phyloP scores from a whole-genome alignment of 2,329 filamentous ascomycete species.

The Fusarium subtropicale region DNA sequence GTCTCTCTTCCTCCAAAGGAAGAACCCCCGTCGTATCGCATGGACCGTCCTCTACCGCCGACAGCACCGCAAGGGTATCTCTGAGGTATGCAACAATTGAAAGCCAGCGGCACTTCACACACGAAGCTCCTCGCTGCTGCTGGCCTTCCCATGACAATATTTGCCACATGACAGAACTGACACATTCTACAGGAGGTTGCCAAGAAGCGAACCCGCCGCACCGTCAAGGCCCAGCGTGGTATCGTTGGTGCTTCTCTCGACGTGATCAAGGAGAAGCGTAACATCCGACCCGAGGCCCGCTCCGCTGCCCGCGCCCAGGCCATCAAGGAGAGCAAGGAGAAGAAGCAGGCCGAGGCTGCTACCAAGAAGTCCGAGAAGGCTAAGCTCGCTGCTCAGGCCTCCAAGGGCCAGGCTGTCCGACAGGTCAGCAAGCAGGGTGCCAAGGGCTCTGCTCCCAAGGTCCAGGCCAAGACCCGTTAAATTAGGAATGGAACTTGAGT shows the following conservation, averaged over 20 bases:
- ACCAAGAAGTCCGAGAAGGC: conserved; percentile 99
- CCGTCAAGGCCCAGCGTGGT: conserved; percentile 98
- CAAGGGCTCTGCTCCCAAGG: conserved; percentile 90
- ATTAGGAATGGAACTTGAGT: conserved; percentile 34
- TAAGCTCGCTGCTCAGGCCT: conserved; percentile 80
- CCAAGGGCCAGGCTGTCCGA: conserved; percentile 81
- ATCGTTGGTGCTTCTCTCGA: conserved; percentile 99
- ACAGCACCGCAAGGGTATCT: conserved; percentile 99
- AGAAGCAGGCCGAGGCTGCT: conserved; percentile 88
- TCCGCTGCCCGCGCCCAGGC: conserved; percentile 87
- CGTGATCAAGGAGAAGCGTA: conserved; percentile 99
- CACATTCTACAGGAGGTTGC: conserved; percentile 84
- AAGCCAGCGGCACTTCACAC: not conserved
- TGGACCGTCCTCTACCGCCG: conserved; percentile 99
- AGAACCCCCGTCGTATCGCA: conserved; percentile 99
- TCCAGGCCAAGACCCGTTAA: conserved; percentile 85
- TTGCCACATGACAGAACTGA: conserved; percentile 52
- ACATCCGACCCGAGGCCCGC: conserved; percentile 94
- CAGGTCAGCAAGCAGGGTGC: conserved; percentile 97
- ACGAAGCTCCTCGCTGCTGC: not conserved
- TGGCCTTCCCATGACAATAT: not conserved
- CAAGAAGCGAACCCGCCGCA: conserved; percentile 99
- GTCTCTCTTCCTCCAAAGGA: conserved; percentile 99
- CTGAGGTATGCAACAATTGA: conserved; percentile 80
- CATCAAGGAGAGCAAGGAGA: conserved; percentile 98